A percentile compares a stretch with the other conserved stretches of the same genome.
phyloP scores from a whole-genome alignment of 305 asterid genomes.

The Solanum chacoense region DNA sequence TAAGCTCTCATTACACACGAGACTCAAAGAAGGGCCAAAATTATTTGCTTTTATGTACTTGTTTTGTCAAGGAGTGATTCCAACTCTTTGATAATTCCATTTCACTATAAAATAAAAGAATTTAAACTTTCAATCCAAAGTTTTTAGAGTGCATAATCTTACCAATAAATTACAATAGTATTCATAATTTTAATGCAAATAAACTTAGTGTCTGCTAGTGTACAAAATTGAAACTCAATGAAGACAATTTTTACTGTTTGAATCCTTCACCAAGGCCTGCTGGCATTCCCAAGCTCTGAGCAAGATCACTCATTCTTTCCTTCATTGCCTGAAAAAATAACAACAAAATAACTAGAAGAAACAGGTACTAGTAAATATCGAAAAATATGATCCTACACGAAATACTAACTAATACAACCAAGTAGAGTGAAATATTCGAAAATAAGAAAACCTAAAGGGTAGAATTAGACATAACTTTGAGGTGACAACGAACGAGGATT shows the following conservation, averaged over 20 bases:
- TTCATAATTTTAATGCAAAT: not conserved
- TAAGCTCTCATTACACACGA: not conserved
- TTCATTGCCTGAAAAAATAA: conserved; percentile 66
- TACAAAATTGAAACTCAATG: conserved; percentile 7
- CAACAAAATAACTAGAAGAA: not conserved
- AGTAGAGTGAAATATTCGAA: not conserved
- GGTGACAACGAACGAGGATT: not conserved
- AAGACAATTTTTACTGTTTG: conserved; percentile 9
- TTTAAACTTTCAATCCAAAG: not conserved
- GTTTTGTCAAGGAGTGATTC: not conserved
- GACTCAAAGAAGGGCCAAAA: not conserved
- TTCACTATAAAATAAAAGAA: not conserved
- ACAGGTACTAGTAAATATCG: not conserved
- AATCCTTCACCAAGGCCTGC: conserved; percentile 29
- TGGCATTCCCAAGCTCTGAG: conserved; percentile 96
- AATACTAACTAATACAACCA: not conserved
- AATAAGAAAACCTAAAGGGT: not conserved
- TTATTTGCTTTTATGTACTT: not conserved
- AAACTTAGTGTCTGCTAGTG: not conserved
- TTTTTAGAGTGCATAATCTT: not conserved
- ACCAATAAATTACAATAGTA: not conserved
- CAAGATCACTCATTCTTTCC: conserved; percentile 83
- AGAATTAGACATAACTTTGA: not conserved
- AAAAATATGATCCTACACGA: not conserved
- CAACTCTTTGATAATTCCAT: not conserved